Evolutionary conservation across 2,329 filamentous ascomycete genomes (phyloP), one percentile per base, ranked within the genome.

Genomic region (Aspergillus flavus): DNA sequence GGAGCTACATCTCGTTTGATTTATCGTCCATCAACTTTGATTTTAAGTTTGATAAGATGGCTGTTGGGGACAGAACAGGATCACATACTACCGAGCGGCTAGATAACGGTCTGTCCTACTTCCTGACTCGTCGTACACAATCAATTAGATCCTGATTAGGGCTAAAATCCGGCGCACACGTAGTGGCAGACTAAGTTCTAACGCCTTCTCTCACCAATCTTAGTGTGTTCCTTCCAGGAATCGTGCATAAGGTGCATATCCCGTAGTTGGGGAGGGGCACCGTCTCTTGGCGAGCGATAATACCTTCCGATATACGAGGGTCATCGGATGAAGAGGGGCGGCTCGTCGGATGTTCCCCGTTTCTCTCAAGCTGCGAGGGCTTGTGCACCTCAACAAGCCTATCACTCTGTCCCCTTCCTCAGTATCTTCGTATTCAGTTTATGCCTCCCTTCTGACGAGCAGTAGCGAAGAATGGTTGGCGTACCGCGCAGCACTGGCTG

Each of bases 401-500:
- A 53, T 59, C 34, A 53, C 11, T 39, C 34, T 12, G 46, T 23
- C 32, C 9, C 32, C n/a, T 39, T 21, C 32, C n/a, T 21, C 30
- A 26, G 10, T 9, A 36, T 19, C 19, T 39, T 36, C 52, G 52
- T 55, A 55, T 55, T 36, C 28, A 34, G 34, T 26, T 39, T 34
- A 39, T 55, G 32, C 52, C 39, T 32, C 16, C 21, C 52, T 55
- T 4, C 52, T 26, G 32, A 39, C 39, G 23, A n/a, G 6, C 46
- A 26, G 34, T 28, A 53, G 19, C 39, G 48, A 56, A 21, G 10
- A 28, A 67, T 71, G 68, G 68, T 70, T 52, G 68, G 64, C 32
- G 67, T 71, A 16, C 69, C 67, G 48, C 68, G 64, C 36, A 71
- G 64, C 53, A 66, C 39, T n/a, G 69, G 69, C 61, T 71, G 69